These are phyloP conservation scores for Hygrophoropsis aurantiaca DNA, from an alignment of 768 basidiomycete genomes.

Conservation along the genomic window DNA sequence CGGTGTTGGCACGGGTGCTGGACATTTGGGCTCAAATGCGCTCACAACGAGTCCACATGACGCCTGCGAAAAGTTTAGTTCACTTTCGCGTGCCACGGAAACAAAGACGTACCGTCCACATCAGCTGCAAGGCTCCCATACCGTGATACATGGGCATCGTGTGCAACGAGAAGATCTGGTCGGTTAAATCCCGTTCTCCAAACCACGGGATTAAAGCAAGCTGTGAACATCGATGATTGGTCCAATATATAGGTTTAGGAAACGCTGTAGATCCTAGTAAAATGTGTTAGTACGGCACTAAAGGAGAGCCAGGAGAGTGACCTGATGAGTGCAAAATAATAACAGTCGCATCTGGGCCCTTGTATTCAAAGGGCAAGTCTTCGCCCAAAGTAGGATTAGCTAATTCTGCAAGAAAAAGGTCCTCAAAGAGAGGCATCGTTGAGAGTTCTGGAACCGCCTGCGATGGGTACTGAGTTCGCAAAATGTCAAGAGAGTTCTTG, in stretches of 20 bases:
- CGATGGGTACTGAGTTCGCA: slow-evolving; percentile 7
- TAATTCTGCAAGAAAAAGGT: not conserved
- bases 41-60: slow-evolving; percentile 17
- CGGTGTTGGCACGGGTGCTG: slow-evolving; percentile 24
- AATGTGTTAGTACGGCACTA: no score
- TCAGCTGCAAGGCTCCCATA: slow-evolving; percentile 19
- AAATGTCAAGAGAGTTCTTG: slow-evolving; percentile 15
- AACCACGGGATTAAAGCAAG: slow-evolving; percentile 12
- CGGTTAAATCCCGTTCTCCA: slow-evolving; percentile 15
- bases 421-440: slow-evolving; percentile 12
- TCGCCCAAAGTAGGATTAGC: not conserved
- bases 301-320: not conserved
- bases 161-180: slow-evolving; percentile 13
- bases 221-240: not conserved
- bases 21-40: slow-evolving; percentile 23
- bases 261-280: slow-evolving; percentile 6
- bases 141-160: slow-evolving; percentile 30
- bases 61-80: not conserved
- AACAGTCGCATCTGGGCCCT: not conserved
- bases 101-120: slow-evolving; percentile 23
- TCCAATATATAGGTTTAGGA: slow-evolving; percentile 3
- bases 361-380: not conserved
- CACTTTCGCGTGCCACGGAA: slow-evolving; percentile 22
- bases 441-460: slow-evolving; percentile 13
- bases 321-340: slow-evolving; percentile 5